A percentile compares a stretch with the other conserved stretches of the same genome.
Conservation (phyloP, 306 rosid species). For the Inga oerstediana region DNA sequence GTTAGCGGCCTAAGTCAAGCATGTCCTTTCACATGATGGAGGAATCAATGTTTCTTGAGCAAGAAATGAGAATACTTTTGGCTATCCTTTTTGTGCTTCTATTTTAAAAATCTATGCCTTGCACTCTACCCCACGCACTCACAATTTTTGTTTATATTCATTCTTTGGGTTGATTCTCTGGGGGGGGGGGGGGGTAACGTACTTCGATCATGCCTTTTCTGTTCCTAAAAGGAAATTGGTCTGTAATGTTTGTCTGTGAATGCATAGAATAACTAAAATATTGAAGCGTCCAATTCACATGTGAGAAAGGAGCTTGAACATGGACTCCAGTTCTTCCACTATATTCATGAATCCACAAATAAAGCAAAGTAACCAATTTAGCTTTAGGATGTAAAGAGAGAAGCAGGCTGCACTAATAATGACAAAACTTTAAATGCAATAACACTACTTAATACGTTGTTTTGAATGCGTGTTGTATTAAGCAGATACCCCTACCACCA, state of each 20-base stretch:
- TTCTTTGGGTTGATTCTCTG: neutral
- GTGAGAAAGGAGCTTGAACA: neutral
- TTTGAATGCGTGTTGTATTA: neutral
- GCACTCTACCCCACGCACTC: neutral
- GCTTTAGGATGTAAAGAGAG: neutral
- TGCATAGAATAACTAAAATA: neutral
- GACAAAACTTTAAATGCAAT: neutral
- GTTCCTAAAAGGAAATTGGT: neutral
- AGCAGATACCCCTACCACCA: neutral
- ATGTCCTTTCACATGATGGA: neutral
- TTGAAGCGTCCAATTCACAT: neutral
- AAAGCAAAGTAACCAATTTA: neutral
- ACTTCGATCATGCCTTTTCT: neutral
- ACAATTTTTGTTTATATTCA: neutral
- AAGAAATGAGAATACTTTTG: neutral
- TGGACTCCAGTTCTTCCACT: neutral
- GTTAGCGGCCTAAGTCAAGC: neutral
- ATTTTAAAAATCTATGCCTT: neutral
- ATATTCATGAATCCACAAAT: neutral
- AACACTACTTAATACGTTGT: neutral
- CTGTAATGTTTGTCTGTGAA: neutral
- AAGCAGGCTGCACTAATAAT: neutral
- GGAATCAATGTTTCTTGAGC: neutral
- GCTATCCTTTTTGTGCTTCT: slow-evolving; percentile 11
- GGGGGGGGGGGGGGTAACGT: neutral